Percentiles rank a stretch among this genome's conserved stretches.
Conservation (phyloP, 805 yeast species). For the Metschnikowia amazonensis region DNA sequence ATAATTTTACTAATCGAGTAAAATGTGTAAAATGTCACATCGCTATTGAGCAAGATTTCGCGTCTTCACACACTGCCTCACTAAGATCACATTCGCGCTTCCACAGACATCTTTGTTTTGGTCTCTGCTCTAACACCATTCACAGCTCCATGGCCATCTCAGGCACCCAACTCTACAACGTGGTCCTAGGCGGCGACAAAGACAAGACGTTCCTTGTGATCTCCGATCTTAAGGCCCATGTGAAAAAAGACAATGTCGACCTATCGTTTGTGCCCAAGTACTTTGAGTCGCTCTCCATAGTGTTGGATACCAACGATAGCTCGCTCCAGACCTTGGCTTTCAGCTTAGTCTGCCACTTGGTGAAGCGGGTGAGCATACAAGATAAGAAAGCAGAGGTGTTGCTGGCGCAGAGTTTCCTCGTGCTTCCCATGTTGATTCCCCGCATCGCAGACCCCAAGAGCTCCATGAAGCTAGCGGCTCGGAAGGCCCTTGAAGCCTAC, state of each 20-base stretch:
- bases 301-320: slow-evolving; percentile 37
- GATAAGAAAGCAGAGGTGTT: slow-evolving; percentile 41
- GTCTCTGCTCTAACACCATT: neutral
- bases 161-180: slow-evolving; percentile 13
- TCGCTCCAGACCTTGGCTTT: slow-evolving; percentile 43
- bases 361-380: slow-evolving; percentile 57
- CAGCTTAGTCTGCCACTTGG: slow-evolving; percentile 51
- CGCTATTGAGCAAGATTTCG: too few species aligned
- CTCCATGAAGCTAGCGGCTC: slow-evolving; percentile 41
- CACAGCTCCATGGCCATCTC: slow-evolving; percentile 14
- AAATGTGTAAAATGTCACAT: too few species aligned
- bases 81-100: neutral
- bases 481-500: slow-evolving; percentile 49
- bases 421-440: slow-evolving; percentile 50
- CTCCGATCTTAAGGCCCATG: slow-evolving; percentile 45
- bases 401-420: slow-evolving; percentile 38
- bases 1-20: too few species aligned
- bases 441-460: slow-evolving; percentile 42
- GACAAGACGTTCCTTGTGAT: slow-evolving; percentile 21
- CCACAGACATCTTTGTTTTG: slow-evolving; percentile 5
- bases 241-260: slow-evolving; percentile 53
- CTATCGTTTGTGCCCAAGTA: slow-evolving; percentile 47
- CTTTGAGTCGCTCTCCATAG: slow-evolving; percentile 47
- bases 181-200: slow-evolving; percentile 10
- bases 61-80: neutral